These are phyloP conservation scores for Echinosophora koreensis DNA, from an alignment of 306 rosid genomes.

Conservation along the genomic window DNA sequence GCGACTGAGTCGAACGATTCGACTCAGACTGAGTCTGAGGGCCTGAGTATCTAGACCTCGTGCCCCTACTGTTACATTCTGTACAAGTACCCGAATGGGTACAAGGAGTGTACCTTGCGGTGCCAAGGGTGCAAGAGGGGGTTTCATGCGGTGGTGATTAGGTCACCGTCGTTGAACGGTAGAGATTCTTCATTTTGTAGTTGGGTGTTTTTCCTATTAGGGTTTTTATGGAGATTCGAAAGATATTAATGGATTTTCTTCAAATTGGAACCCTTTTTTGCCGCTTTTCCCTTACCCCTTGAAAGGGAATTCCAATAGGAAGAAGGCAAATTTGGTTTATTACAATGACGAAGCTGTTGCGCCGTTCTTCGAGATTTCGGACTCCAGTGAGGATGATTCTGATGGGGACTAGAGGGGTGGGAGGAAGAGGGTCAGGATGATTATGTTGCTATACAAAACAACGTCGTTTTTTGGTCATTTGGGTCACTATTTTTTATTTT, in stretches of 20 bases:
- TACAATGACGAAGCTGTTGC: constrained; percentile 70
- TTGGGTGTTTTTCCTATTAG: constrained; percentile 89
- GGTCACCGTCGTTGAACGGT: constrained; percentile 73
- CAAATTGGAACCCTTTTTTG: constrained; percentile 79
- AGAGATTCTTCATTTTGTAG: constrained; percentile 64
- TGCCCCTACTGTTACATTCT: constrained; percentile 89
- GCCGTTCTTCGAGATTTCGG: constrained; percentile 60
- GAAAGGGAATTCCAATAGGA: constrained; percentile 44
- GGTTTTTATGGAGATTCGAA: constrained; percentile 59
- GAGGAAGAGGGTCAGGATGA: constrained; percentile 48
- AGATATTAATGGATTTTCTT: constrained; percentile 46
- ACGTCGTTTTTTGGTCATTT: too few species aligned
- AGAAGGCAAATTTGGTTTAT: constrained; percentile 51
- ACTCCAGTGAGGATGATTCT: constrained; percentile 76
- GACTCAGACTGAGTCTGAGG: constrained; percentile 10
- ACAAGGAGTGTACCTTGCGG: constrained; percentile 82
- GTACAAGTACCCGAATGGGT: constrained; percentile 77
- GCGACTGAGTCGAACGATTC: constrained; percentile 57
- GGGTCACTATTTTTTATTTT: too few species aligned
- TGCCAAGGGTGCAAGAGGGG: constrained; percentile 88
- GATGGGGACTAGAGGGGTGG: constrained; percentile 73
- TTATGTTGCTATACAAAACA: too few species aligned
- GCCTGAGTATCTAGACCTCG: constrained; percentile 83
- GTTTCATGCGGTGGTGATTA: constrained; percentile 73
- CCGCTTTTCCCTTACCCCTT: constrained; percentile 74